Evolutionary conservation across 768 basidiomycete species (phyloP), one percentile per base, ranked within the genome.

Genomic region (Mycena epipterygia): DNA sequence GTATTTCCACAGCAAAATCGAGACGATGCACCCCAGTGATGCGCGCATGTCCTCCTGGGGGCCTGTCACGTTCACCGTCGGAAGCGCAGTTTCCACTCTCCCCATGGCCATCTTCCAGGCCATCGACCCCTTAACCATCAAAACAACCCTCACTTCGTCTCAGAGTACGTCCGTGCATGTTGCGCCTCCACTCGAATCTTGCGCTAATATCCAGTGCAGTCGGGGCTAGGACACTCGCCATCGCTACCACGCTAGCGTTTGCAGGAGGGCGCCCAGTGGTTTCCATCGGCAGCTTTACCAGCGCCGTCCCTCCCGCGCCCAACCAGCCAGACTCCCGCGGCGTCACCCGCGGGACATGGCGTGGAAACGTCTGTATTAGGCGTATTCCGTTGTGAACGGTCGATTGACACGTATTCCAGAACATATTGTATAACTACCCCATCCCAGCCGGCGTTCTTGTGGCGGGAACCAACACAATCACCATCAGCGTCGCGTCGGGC

Each of bases 91-190:
- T 65, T 72, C 58, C 57, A 60, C 62, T 19, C 80, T 83, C 76
- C 81, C 82, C 14, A 80, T 83, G 81, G 81, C 79, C 21, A 67
- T 80, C n/a, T 83, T 83, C 77, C 78, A 83, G 77, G 75, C 75
- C n/a, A 72, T 83, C 56, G 82, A 81, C 7, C 41, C 81, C 16
- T 72, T 80, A 12, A 82, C 79, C 9, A 74, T 83, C 65, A 70
- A 63, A 35, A 80, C 80, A 64, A 75, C 65, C 6, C 68, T 82
- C 37, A 64, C 74, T 14, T 80, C 81, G 25, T 73, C 71, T 19
- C 82, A 82, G 74, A 71, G 53, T 55, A 35, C 53, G 53, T 35
- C 8, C 30, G n/a, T n/a, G n/a, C n/a, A n/a, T n/a, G n/a, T 8
- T 17, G 39, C 39, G 39, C 39, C 19, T 41, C 23, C n/a, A n/a